Evolutionary conservation across 2,329 filamentous ascomycete species (phyloP).

Genomic region (Rutstroemia sydowiana): DNA sequence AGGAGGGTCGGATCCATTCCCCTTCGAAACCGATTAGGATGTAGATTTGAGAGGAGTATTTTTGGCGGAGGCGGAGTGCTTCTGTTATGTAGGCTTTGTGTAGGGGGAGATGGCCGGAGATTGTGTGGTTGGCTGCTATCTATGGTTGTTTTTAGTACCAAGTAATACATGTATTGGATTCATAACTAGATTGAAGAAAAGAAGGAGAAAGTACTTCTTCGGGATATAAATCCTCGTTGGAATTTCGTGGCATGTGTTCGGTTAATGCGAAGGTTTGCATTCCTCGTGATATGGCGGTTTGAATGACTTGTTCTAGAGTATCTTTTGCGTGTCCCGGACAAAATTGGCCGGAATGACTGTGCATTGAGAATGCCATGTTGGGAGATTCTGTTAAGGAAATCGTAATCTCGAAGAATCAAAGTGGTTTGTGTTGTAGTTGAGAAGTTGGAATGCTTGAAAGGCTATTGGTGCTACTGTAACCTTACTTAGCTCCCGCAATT

Average conservation of each 20-base stretch:
- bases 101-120: slow-evolving; percentile 41
- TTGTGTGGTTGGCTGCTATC: slow-evolving; percentile 40
- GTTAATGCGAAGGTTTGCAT: slow-evolving; percentile 83
- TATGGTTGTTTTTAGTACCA: slow-evolving; percentile 26
- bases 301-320: slow-evolving; percentile 74
- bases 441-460: not conserved
- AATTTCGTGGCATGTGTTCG: slow-evolving; percentile 86
- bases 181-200: not conserved
- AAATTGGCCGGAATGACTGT: slow-evolving; percentile 97
- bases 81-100: slow-evolving; percentile 70
- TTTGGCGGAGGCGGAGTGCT: slow-evolving; percentile 62
- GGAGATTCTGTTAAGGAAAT: not conserved
- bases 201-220: slow-evolving; percentile 60
- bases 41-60: slow-evolving; percentile 64
- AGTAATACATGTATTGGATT: not conserved
- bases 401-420: not conserved
- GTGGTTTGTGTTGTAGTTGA: not conserved
- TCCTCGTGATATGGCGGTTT: slow-evolving; percentile 66
- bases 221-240: slow-evolving; percentile 74
- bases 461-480: no score
- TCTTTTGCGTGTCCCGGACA: slow-evolving; percentile 85
- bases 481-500: no score
- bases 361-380: slow-evolving; percentile 93
- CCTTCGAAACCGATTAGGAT: slow-evolving; percentile 87
- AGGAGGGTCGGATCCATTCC: slow-evolving; percentile 77